Conservation (phyloP, 2,329 filamentous ascomycete genomes). For the Xylaria polymorpha region DNA sequence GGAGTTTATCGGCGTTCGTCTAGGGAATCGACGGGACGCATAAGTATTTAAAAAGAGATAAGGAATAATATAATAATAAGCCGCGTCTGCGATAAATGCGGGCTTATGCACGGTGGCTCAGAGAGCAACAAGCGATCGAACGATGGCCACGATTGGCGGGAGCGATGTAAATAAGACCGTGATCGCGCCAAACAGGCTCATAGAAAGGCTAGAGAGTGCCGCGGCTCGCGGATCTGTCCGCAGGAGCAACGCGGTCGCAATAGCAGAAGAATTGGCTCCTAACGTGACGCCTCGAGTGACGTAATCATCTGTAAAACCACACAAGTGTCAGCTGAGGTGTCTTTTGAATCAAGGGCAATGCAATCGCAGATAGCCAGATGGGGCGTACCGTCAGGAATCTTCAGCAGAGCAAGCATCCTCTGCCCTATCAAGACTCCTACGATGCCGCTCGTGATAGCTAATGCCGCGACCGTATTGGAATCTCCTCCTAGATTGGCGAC, state of each 20-base stretch:
- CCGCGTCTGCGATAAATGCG: not conserved
- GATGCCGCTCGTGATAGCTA: conserved; percentile 70
- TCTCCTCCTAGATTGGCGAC: conserved; percentile 68
- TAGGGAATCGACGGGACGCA: not conserved
- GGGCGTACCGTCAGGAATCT: conserved; percentile 62
- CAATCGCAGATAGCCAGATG: not conserved
- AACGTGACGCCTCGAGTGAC: conserved; percentile 71
- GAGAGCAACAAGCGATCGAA: conserved; percentile 61
- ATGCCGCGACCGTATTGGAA: conserved; percentile 64
- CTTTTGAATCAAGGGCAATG: not conserved
- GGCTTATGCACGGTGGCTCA: conserved; percentile 30
- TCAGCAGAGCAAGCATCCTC: conserved; percentile 60
- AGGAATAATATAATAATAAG: not conserved
- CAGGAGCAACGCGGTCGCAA: conserved; percentile 68
- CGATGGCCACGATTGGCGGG: conserved; percentile 61
- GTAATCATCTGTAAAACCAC: conserved; percentile 64
- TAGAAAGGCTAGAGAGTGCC: conserved; percentile 68
- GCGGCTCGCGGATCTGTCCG: conserved; percentile 68
- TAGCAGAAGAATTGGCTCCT: conserved; percentile 70
- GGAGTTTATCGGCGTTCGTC: not conserved
- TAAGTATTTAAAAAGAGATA: not conserved
- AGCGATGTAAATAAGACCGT: conserved; percentile 69
- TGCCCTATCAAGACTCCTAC: conserved; percentile 67
- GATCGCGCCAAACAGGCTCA: conserved; percentile 70
- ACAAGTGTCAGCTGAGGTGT: conserved; percentile 5